These are phyloP conservation scores for Xylaria sp. DNA, from an alignment of 2,329 filamentous ascomycete species.

Conservation along the genomic window DNA sequence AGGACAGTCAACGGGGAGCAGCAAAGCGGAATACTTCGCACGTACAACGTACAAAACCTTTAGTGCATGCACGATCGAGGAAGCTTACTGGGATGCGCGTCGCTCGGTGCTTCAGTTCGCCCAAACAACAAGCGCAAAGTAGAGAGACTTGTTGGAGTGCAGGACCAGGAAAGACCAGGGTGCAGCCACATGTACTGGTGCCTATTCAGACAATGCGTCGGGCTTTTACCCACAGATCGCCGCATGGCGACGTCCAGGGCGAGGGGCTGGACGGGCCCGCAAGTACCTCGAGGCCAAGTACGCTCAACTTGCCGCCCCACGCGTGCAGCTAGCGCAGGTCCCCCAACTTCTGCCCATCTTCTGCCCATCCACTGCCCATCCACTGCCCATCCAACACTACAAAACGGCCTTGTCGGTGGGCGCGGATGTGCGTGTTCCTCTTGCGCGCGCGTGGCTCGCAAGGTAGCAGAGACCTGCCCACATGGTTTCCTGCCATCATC, in stretches of 20 bases:
- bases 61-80: no score
- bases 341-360: no score
- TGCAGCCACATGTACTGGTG: constrained; percentile 26
- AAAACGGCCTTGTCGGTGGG: constrained; percentile 2
- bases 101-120: neutral
- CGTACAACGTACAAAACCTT: no score
- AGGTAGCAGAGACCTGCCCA: constrained; percentile 33
- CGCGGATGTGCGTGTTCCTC: constrained; percentile 26
- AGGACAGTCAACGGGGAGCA: no score
- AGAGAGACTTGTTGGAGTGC: constrained; percentile 22
- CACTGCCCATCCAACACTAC: neutral
- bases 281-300: constrained; percentile 9
- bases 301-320: constrained; percentile 14
- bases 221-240: constrained; percentile 36
- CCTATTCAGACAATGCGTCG: constrained; percentile 33
- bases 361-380: no score
- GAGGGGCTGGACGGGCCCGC: constrained; percentile 19
- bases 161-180: constrained; percentile 11
- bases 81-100: neutral
- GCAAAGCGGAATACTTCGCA: no score
- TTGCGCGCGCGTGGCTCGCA: constrained; percentile 34
- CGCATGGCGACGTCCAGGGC: constrained; percentile 38
- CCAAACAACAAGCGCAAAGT: constrained; percentile 7
- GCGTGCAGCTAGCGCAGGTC: constrained; percentile 16
- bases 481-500: constrained; percentile 22